A percentile compares a stretch with the other conserved stretches of the same genome.
phyloP scores from a whole-genome alignment of 495 filamentous ascomycete genomes.

The Talaromyces proteolyticus region DNA sequence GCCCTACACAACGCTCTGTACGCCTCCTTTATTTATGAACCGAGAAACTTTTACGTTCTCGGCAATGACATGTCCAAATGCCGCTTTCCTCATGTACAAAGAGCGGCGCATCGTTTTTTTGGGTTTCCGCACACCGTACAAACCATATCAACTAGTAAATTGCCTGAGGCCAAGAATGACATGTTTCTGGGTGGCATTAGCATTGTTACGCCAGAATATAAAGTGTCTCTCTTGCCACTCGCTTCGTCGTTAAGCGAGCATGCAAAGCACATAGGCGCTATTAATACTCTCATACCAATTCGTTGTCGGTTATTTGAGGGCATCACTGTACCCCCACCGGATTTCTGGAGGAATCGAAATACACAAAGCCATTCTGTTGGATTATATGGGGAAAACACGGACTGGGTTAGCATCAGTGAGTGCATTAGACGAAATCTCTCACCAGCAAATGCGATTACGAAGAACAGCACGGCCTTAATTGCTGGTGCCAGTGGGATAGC shows the following conservation, averaged over 20 bases:
- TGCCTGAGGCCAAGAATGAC: not conserved
- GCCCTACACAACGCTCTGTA: slow-evolving; percentile 29
- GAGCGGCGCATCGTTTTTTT: slow-evolving; percentile 52
- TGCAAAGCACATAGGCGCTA: slow-evolving; percentile 69
- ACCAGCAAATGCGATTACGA: slow-evolving; percentile 67
- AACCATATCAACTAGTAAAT: not conserved
- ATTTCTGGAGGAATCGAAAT: slow-evolving; percentile 42
- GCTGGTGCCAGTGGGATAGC: slow-evolving; percentile 80
- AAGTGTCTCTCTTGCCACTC: not conserved
- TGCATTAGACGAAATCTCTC: slow-evolving; percentile 70
- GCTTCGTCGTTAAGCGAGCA: slow-evolving; percentile 26
- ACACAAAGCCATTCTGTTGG: slow-evolving; percentile 47
- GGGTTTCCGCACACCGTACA: slow-evolving; percentile 49
- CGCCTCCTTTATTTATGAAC: slow-evolving; percentile 36
- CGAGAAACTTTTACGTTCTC: not conserved
- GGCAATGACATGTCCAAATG: not conserved
- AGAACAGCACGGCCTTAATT: slow-evolving; percentile 60
- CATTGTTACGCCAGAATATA: not conserved
- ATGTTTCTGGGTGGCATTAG: not conserved
- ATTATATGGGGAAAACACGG: slow-evolving; percentile 77
- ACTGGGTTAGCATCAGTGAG: slow-evolving; percentile 71
- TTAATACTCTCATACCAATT: slow-evolving; percentile 74
- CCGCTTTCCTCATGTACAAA: slow-evolving; percentile 35
- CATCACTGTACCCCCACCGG: not conserved
- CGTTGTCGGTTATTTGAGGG: not conserved